phyloP scores from a whole-genome alignment of 768 basidiomycete species.

The Agaricus subrufescens region DNA sequence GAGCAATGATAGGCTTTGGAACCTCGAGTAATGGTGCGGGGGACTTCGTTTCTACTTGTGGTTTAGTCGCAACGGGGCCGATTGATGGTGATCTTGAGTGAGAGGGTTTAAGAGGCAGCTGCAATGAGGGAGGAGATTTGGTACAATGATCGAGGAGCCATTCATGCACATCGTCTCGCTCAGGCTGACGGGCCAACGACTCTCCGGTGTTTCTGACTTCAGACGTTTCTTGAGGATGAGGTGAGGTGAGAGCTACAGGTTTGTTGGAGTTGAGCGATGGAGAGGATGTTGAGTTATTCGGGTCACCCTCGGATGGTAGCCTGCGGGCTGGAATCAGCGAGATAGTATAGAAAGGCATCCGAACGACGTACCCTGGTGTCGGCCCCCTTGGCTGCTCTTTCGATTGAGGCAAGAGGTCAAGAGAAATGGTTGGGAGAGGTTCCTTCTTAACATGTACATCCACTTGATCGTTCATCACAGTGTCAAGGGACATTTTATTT shows the following conservation, averaged over 20 bases:
- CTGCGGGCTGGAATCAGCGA: not conserved
- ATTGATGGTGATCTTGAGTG: constrained; percentile 21
- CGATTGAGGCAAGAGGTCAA: not conserved
- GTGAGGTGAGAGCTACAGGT: not conserved
- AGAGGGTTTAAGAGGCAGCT: constrained; percentile 22
- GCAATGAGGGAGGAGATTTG: constrained; percentile 28
- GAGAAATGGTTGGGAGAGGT: not conserved
- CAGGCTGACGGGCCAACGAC: constrained; percentile 15
- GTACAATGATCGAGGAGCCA: constrained; percentile 56
- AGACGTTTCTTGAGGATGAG: not conserved
- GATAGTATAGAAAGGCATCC: not conserved
- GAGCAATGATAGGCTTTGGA: constrained; percentile 9
- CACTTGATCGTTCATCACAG: constrained; percentile 1
- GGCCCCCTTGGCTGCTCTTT: not conserved
- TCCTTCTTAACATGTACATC: constrained; percentile 2
- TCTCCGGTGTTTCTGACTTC: not conserved
- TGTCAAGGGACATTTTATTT: constrained; percentile 6
- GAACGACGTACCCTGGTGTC: not conserved
- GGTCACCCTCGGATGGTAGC: not conserved
- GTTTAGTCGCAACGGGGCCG: constrained; percentile 19
- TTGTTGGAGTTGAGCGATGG: not conserved
- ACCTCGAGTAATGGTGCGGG: constrained; percentile 4
- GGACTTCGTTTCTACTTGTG: constrained; percentile 2
- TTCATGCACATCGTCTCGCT: constrained; percentile 53
- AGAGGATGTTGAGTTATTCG: not conserved